Evolutionary conservation across 805 yeast genomes (phyloP).

Genomic region (Metschnikowia dekortorum): DNA sequence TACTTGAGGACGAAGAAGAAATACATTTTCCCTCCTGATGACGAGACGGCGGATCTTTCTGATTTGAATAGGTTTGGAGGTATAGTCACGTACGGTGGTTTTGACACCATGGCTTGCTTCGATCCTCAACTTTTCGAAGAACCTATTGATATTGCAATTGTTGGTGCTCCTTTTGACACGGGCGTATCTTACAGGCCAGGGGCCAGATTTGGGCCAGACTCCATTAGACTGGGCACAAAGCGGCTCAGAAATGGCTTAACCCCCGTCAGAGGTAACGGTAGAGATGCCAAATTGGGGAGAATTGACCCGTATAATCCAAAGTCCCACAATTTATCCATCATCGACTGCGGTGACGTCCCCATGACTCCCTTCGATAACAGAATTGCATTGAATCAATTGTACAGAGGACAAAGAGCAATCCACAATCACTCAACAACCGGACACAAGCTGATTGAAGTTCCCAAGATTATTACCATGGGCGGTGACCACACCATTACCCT

Average conservation of each 20-base stretch:
- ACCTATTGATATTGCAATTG: constrained; percentile 47
- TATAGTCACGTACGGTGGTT: constrained; percentile 51
- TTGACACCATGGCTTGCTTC: constrained; percentile 45
- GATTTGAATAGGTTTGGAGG: constrained; percentile 40
- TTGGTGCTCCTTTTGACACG: constrained; percentile 59
- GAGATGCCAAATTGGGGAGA: constrained; percentile 31
- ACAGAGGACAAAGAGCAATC: constrained; percentile 48
- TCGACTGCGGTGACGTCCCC: constrained; percentile 70
- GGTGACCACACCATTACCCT: constrained; percentile 60
- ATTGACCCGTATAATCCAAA: constrained; percentile 51
- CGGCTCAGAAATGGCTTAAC: constrained; percentile 42
- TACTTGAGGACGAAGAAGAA: constrained; percentile 18
- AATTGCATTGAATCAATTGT: constrained; percentile 60
- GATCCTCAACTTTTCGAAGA: constrained; percentile 22
- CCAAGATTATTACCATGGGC: constrained; percentile 50
- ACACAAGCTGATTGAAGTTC: constrained; percentile 19
- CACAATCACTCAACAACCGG: constrained; percentile 29
- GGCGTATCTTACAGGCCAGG: constrained; percentile 55
- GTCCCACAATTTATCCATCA: constrained; percentile 28
- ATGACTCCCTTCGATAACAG: constrained; percentile 65
- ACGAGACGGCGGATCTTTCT: constrained; percentile 30
- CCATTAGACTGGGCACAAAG: constrained; percentile 44
- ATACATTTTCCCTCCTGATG: constrained; percentile 29
- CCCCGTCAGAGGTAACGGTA: constrained; percentile 22
- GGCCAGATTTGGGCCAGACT: constrained; percentile 57